These are phyloP conservation scores for Cyclotella cryptica DNA, from an alignment of 108 stramenopile species.

Conservation along the genomic window DNA sequence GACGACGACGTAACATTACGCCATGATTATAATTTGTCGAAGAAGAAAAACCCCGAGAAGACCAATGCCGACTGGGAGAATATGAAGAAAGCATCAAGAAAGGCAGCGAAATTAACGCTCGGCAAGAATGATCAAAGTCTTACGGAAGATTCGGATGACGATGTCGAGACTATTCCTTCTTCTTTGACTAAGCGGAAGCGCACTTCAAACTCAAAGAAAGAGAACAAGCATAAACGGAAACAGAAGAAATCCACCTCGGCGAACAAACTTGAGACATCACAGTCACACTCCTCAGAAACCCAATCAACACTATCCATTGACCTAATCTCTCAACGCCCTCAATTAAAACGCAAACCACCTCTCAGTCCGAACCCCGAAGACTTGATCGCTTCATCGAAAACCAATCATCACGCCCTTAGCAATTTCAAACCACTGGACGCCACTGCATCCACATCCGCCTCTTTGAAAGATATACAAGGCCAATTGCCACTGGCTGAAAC, in stretches of 20 bases:
- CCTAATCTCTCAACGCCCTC: too few species aligned
- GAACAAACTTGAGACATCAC: not conserved
- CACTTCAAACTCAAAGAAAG: not conserved
- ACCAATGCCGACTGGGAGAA: not conserved
- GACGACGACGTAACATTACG: too few species aligned
- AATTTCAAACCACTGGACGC: too few species aligned
- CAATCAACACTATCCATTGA: not conserved
- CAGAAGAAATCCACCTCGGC: not conserved
- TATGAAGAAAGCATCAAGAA: conserved; percentile 2
- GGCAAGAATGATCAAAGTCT: conserved; percentile 1
- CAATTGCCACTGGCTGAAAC: not conserved
- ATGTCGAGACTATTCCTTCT: not conserved
- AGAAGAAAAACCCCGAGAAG: not conserved
- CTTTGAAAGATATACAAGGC: not conserved
- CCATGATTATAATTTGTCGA: not conserved
- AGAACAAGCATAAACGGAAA: not conserved
- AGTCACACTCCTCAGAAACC: not conserved
- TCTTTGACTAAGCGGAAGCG: not conserved
- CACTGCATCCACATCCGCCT: not conserved
- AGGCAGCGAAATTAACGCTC: not conserved
- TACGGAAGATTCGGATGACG: not conserved
- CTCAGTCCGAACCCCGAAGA: not conserved
- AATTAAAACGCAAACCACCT: not conserved
- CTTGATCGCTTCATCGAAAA: not conserved
- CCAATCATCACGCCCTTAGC: not conserved